Evolutionary conservation across 768 basidiomycete genomes (phyloP).

Genomic region (Lactarius pseudohatsudake): DNA sequence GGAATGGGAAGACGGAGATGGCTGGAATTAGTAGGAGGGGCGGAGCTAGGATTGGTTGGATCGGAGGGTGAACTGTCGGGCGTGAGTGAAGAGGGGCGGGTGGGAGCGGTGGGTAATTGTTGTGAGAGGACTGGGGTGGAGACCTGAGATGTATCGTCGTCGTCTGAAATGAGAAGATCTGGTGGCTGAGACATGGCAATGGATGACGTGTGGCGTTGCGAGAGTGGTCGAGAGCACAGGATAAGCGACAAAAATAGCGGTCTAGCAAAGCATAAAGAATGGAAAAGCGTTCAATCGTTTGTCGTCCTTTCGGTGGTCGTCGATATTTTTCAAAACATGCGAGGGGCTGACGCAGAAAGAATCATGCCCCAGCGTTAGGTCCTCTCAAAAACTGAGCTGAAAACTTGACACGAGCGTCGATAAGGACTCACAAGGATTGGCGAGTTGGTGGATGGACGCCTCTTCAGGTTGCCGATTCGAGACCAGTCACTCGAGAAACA

Average conservation of each 20-base stretch:
- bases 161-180: constrained; percentile 20
- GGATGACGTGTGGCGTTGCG: constrained; percentile 12
- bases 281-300: constrained; percentile 1
- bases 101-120: constrained; percentile 14
- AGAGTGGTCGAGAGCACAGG: constrained; percentile 15
- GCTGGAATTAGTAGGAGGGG: constrained; percentile 8
- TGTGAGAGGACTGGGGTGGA: constrained; percentile 26
- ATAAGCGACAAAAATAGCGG: not conserved
- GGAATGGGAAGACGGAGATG: constrained; percentile 31
- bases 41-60: not conserved
- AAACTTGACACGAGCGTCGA: not conserved
- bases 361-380: constrained; percentile 6
- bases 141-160: constrained; percentile 27
- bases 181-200: constrained; percentile 17
- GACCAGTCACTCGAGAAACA: not conserved
- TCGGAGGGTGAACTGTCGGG: constrained; percentile 7
- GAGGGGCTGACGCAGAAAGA: constrained; percentile 7
- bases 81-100: not conserved
- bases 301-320: constrained; percentile 19
- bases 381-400: not conserved
- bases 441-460: constrained; percentile 2
- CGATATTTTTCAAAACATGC: constrained; percentile 8
- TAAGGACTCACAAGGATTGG: constrained; percentile 10
- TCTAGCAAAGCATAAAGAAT: constrained; percentile 23
- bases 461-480: constrained; percentile 13